phyloP scores from a whole-genome alignment of 169 alveolate species.

The Cryptosporidium ubiquitum region DNA sequence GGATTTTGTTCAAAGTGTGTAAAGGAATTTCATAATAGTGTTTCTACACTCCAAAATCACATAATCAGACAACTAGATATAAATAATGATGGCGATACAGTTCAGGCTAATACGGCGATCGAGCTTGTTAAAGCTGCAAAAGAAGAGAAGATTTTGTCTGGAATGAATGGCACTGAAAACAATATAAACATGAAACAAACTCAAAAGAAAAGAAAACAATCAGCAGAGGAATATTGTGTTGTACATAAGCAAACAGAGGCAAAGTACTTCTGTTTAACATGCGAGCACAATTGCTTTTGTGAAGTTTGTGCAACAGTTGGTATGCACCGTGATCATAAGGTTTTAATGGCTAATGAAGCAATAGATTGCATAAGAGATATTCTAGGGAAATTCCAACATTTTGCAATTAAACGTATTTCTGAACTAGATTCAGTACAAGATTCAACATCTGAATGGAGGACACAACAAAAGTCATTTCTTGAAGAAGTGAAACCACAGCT shows the following conservation, averaged over 20 bases:
- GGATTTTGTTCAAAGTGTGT: conserved; percentile 42
- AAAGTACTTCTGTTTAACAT: conserved; percentile 63
- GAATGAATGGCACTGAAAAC: conserved; percentile 14
- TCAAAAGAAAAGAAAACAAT: conserved; percentile 37
- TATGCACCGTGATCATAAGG: conserved; percentile 73
- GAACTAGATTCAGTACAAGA: conserved; percentile 60
- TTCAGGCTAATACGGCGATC: not conserved
- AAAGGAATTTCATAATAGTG: conserved; percentile 50
- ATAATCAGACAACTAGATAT: conserved; percentile 31
- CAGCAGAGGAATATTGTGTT: conserved; percentile 54
- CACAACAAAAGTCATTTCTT: conserved; percentile 15
- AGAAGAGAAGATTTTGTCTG: conserved; percentile 42
- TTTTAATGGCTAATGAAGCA: conserved; percentile 68
- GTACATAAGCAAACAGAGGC: conserved; percentile 57
- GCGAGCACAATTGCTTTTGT: conserved; percentile 67
- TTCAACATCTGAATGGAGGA: conserved; percentile 64
- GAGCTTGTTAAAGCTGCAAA: conserved; percentile 37
- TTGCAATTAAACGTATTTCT: conserved; percentile 39
- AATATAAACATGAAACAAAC: not conserved
- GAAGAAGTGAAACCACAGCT: conserved; percentile 69
- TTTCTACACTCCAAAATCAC: conserved; percentile 43
- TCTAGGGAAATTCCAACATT: conserved; percentile 43
- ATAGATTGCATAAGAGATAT: conserved; percentile 67
- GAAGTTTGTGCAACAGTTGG: conserved; percentile 73
- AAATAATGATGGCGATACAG: not conserved